Evolutionary conservation across 2,329 filamentous ascomycete genomes (phyloP), one percentile per base, ranked within the genome.

Genomic region (Calonectria hongkongensis): DNA sequence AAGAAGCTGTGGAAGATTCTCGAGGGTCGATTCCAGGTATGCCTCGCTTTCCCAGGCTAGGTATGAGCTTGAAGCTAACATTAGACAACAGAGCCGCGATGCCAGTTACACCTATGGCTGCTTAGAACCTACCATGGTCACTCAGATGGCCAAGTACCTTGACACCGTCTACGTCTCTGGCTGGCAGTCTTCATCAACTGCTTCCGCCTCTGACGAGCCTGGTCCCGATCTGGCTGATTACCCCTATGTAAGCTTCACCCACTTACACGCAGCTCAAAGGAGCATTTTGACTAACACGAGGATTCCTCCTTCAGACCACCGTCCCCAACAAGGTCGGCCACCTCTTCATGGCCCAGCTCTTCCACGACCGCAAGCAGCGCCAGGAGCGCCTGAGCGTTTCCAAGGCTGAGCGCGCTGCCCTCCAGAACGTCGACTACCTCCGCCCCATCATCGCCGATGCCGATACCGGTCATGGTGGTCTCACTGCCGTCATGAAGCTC

Each of bases 401-500:
- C 33, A 94, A 94, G 83, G 87, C 89, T 28, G 89, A 95, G 82
- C 94, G 97, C 70, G 86, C 87, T 78, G 93, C 92, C 74, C 87
- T 97, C 64, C 88, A 93, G 74, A 97, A 97, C 84, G 88, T 95
- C 81, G 97, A 99, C 87, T 99, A 97, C 87, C 92, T 99, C 60
- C 94, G 97, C 25, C 97, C 97, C 74, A 98, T 99, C 84, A 92
- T 99, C 79, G 97, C 97, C 72, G 97, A 99, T 85, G 97, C 96
- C 63, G 97, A 99, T 83, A 99, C 97, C 50, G 97, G 97, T 76
- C 97, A 98, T 84, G 97, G 97, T 82, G 97, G 97, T 82, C 89
- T 99, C 74, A 98, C 97, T n/a, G 97, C 97, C 69, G 94, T 98
- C 80, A 98, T 99, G 97, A 99, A 98, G 90, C 92, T 99, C 79